Base-by-base conservation (phyloP, 1,139 yeast species). In the Taphrina populina region DNA sequence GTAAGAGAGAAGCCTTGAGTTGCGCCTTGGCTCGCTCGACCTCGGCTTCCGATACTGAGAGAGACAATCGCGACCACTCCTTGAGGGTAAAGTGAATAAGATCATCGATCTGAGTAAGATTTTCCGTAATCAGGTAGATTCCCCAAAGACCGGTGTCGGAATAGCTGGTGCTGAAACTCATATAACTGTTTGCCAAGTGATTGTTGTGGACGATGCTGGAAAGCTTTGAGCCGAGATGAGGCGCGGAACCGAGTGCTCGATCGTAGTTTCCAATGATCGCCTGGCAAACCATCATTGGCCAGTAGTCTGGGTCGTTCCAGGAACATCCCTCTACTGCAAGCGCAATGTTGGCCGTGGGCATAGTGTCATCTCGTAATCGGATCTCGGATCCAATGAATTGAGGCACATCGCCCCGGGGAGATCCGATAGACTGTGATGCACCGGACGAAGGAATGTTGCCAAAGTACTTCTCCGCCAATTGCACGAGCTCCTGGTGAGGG, bases 141-240 rank as follows among this genome's bases (percentile, higher is more conserved):
- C 99, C 99, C 96, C 96, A 88, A 57, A 92, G 75, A 2, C 99
- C 99, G 4, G 96, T 86, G 71, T 92, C 99, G 7, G 96, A 92
- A 72, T 92, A 92, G 1, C 96, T 87, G 3, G 99, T 94, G 24
- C 96, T 87, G 72, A 90, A 92, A 2, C 96, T 88, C 95, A 88
- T 84, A 73, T 84, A 92, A 3, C 95, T 85, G 71, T 92, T 92
- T 54, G 96, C 96, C 60, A 88, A 75, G 54, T 83, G 80, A 61
- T 85, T 79, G 36, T 87, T 84, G 15, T 90, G 83, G 27, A 83
- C 82, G 19, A 83, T 77, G 68, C 83, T 81, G 61, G 95, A 81
- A 68, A 92, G 79, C 75, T 88, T 88, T 62, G 95, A 81, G 70
- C 95, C 92, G 69, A 87, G 84, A 76, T 80, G 81, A 1, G 95